Conservation (phyloP, 1,284 basidiomycete species). For the Neotropicomus parvogracilis region DNA sequence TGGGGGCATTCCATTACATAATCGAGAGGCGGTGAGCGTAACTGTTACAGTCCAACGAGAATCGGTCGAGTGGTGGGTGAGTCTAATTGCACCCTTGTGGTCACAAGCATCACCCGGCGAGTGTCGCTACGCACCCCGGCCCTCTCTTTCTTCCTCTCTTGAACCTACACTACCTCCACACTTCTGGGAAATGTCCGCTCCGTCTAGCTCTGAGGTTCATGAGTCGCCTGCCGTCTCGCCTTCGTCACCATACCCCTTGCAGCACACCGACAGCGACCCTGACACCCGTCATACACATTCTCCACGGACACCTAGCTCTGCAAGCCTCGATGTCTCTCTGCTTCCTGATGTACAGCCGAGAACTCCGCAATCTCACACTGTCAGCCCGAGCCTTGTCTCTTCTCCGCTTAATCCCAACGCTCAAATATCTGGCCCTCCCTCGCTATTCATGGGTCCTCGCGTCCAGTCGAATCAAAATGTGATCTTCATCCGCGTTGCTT, state of each 20-base stretch:
- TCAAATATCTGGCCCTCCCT: conserved; percentile 12
- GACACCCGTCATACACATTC: conserved; percentile 8
- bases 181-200: conserved; percentile 10
- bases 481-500: conserved; percentile 40
- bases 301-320: conserved; percentile 22
- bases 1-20: conserved; percentile 11
- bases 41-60: conserved; percentile 7
- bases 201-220: not conserved
- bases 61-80: not conserved
- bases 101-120: conserved; percentile 4
- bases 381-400: conserved; percentile 38
- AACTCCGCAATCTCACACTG: conserved; percentile 30
- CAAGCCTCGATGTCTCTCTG: conserved; percentile 19
- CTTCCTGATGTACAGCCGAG: conserved; percentile 18
- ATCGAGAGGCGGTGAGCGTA: not conserved
- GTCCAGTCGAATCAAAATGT: conserved; percentile 34
- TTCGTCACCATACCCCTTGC: conserved; percentile 1
- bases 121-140: not conserved
- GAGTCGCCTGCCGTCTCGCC: not conserved
- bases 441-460: conserved; percentile 29
- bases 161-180: conserved; percentile 1
- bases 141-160: not conserved
- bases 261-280: conserved; percentile 12
- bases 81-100: not conserved
- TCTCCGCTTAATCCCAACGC: conserved; percentile 49